Percentiles rank a stretch among this genome's conserved stretches.
These are phyloP conservation scores for Salix caprea DNA, from an alignment of 345 rosid species.

Conservation along the genomic window DNA sequence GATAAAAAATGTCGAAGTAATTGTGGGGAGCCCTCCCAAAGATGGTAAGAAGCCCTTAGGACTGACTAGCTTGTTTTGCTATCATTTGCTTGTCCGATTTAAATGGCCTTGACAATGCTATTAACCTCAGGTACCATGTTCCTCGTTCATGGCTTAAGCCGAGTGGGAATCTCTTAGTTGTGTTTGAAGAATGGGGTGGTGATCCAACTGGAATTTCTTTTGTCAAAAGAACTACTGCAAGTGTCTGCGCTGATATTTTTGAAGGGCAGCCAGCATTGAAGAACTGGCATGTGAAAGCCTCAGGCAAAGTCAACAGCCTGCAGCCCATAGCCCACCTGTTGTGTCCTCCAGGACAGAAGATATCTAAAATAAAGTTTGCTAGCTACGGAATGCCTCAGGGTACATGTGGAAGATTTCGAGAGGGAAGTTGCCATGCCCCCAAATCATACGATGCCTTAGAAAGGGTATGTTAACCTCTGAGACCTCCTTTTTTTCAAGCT, in stretches of 20 bases:
- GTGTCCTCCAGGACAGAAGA: conserved; percentile 24
- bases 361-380: conserved; percentile 18
- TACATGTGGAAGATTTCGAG: conserved; percentile 15
- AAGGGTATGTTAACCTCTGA: conserved; percentile 1
- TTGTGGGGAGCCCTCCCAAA: conserved; percentile 24
- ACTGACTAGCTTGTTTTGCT: neutral
- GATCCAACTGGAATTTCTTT: conserved; percentile 30
- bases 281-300: conserved; percentile 15
- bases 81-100: neutral
- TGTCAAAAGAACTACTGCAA: conserved; percentile 28
- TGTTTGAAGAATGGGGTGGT: conserved; percentile 45
- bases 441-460: conserved; percentile 21
- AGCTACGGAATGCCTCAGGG: conserved; percentile 27
- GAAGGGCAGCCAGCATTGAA: conserved; percentile 21
- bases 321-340: conserved; percentile 23
- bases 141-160: conserved; percentile 46
- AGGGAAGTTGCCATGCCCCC: conserved; percentile 21
- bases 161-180: conserved; percentile 26
- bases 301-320: conserved; percentile 9
- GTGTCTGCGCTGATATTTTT: conserved; percentile 25
- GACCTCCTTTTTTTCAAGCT: neutral
- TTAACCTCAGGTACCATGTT: conserved; percentile 39
- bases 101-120: neutral
- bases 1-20: conserved; percentile 24
- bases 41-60: conserved; percentile 8